Evolutionary conservation across 306 rosid species (phyloP).

Genomic region (Rubus parviflorus): DNA sequence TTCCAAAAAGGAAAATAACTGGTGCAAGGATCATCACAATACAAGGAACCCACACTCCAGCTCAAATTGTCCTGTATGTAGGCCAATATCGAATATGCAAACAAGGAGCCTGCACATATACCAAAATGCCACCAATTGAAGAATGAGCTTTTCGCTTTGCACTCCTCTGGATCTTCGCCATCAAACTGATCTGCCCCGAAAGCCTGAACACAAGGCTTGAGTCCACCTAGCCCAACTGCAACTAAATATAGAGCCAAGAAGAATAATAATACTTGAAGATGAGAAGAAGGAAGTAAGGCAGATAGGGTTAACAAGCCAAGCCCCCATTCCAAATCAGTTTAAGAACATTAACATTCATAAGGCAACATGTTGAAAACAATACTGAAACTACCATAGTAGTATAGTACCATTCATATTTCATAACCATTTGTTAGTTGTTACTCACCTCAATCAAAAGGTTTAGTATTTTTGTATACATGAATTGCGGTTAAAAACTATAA

Average conservation of each 20-base stretch:
- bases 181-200: conserved; percentile 84
- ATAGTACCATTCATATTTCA: no score
- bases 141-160: conserved; percentile 70
- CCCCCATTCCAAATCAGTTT: conserved; percentile 40
- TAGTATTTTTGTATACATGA: no score
- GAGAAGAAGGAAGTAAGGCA: conserved; percentile 39
- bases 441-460: no score
- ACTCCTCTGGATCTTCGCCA: conserved; percentile 52
- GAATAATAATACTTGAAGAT: conserved; percentile 47
- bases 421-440: not conserved
- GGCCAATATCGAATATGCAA: conserved; percentile 32
- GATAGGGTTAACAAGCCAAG: conserved; percentile 61
- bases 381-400: no score
- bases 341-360: no score
- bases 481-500: no score
- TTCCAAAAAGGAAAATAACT: conserved; percentile 14
- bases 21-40: conserved; percentile 26
- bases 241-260: conserved; percentile 61
- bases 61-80: conserved; percentile 51
- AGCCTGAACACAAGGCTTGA: conserved; percentile 84
- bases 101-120: conserved; percentile 34
- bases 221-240: conserved; percentile 68
- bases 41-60: conserved; percentile 40
- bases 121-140: conserved; percentile 86
- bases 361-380: no score